phyloP scores from a whole-genome alignment of 106 monocot species.

The Platanthera guangdongensis region DNA sequence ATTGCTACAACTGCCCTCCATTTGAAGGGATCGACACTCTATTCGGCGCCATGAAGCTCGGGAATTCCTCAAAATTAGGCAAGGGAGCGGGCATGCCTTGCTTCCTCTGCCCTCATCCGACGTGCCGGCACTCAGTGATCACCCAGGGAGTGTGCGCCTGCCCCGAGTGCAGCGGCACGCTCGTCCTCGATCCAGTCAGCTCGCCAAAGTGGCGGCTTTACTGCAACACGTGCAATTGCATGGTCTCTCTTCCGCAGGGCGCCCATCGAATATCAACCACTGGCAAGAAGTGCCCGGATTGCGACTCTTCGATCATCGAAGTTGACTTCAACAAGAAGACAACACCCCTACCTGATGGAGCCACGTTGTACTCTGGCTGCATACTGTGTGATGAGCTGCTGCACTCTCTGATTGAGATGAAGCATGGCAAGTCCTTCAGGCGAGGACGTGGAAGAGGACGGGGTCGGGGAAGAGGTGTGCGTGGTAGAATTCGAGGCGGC shows the following conservation, averaged over 20 bases:
- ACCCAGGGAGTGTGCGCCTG: constrained; percentile 93
- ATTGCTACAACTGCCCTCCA: constrained; percentile 93
- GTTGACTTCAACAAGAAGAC: constrained; percentile 97
- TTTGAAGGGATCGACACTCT: constrained; percentile 84
- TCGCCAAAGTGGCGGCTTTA: constrained; percentile 86
- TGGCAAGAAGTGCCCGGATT: constrained; percentile 49
- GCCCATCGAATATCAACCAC: constrained; percentile 79
- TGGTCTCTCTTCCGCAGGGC: constrained; percentile 73
- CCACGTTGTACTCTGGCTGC: constrained; percentile 68
- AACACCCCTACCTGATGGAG: constrained; percentile 58
- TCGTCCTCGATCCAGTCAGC: constrained; percentile 82
- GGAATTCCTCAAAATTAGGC: constrained; percentile 32
- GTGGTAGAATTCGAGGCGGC: constrained; percentile 39
- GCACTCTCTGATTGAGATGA: constrained; percentile 84
- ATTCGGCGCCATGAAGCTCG: constrained; percentile 41
- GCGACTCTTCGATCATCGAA: constrained; percentile 72
- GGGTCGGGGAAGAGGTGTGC: constrained; percentile 40
- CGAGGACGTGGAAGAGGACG: constrained; percentile 58
- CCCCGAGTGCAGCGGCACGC: constrained; percentile 81
- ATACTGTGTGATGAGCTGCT: constrained; percentile 89
- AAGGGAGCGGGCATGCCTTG: constrained; percentile 90
- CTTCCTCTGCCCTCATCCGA: constrained; percentile 92
- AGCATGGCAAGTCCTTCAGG: constrained; percentile 63
- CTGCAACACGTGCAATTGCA: constrained; percentile 85
- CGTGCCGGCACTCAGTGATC: constrained; percentile 84